Percentiles rank a stretch among this genome's conserved stretches.
Evolutionary conservation across 2,329 filamentous ascomycete genomes (phyloP).

Genomic region (Bipolaris oryzae): DNA sequence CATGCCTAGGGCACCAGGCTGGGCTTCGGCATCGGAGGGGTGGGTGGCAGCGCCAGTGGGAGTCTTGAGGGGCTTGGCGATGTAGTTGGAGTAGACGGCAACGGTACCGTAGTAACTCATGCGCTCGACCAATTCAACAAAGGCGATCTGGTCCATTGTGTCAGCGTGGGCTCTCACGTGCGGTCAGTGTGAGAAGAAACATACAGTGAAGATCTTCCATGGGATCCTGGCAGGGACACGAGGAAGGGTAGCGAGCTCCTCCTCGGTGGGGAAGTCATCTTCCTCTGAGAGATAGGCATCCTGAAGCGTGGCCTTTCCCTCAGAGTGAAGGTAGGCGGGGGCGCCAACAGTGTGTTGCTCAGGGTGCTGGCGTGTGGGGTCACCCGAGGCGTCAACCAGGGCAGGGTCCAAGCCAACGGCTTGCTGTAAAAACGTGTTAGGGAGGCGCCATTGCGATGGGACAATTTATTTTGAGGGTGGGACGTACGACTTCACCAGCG

Average conservation of each 20-base stretch:
- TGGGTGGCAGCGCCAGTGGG: conserved; percentile 39
- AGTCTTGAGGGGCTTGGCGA: conserved; percentile 37
- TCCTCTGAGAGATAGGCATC: conserved; percentile 36
- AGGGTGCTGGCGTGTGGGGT: conserved; percentile 42
- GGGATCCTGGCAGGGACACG: conserved; percentile 45
- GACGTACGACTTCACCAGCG: conserved; percentile 34
- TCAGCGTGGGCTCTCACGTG: conserved; percentile 4
- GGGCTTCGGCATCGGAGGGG: conserved; percentile 36
- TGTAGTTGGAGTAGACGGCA: conserved; percentile 49
- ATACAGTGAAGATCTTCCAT: conserved; percentile 38
- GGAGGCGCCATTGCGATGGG: not conserved
- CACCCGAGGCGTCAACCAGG: conserved; percentile 42
- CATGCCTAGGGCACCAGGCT: conserved; percentile 60
- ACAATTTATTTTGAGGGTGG: not conserved
- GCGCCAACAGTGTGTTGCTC: conserved; percentile 29
- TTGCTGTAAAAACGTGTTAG: conserved; percentile 28
- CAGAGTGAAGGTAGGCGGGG: conserved; percentile 38
- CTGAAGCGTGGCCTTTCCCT: conserved; percentile 49
- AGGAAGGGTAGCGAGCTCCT: conserved; percentile 44
- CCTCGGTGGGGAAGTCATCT: conserved; percentile 41
- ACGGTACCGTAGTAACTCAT: conserved; percentile 49
- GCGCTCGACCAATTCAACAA: conserved; percentile 48
- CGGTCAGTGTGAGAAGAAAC: not conserved
- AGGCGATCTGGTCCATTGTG: conserved; percentile 35
- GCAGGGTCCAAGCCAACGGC: conserved; percentile 43